Conservation (phyloP, 148 eudicot species). For the Agrostemma githago region DNA sequence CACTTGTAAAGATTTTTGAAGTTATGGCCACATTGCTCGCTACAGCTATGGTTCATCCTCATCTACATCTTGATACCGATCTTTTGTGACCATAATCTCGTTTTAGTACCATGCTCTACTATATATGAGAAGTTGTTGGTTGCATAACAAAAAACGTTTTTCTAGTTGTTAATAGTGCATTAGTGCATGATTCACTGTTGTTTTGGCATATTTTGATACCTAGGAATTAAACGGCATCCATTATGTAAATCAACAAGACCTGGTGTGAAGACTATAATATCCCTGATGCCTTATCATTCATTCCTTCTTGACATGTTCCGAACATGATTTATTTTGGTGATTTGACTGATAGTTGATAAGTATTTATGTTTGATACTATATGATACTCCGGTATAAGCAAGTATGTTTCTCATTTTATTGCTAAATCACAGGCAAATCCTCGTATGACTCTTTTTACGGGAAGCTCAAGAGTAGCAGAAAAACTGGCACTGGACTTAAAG, state of each 20-base stretch:
- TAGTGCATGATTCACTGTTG: not conserved
- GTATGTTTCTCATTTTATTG: not conserved
- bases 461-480: conserved; percentile 94
- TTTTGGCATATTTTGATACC: not conserved
- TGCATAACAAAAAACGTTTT: too few relatives aligned
- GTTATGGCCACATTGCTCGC: too few relatives aligned
- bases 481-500: conserved; percentile 74
- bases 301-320: not conserved
- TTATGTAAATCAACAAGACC: not conserved
- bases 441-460: conserved; percentile 98
- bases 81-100: too few relatives aligned
- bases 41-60: too few relatives aligned
- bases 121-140: too few relatives aligned
- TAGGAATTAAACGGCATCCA: not conserved
- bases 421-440: conserved; percentile 67
- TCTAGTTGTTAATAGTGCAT: not conserved
- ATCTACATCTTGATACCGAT: too few relatives aligned
- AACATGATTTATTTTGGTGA: not conserved
- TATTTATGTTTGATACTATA: not conserved
- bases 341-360: not conserved
- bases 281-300: not conserved
- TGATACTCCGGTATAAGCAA: not conserved
- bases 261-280: not conserved
- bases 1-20: too few relatives aligned
- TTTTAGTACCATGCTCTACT: too few relatives aligned